These are phyloP conservation scores for Scheffersomyces illinoinensis DNA, from an alignment of 1,139 yeast genomes.

Conservation along the genomic window DNA sequence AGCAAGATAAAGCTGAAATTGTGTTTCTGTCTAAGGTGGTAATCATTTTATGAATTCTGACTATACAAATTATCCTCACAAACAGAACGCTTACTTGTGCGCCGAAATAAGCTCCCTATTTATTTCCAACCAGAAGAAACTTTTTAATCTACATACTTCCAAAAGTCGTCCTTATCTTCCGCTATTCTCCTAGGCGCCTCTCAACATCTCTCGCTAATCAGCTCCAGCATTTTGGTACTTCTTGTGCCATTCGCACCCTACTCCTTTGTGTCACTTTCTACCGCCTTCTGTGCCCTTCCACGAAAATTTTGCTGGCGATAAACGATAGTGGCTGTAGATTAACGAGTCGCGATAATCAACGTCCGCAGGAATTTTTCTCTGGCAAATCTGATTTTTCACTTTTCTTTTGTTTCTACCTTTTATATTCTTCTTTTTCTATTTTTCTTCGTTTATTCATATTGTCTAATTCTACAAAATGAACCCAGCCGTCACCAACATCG, in stretches of 20 bases:
- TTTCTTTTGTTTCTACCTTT: background rate
- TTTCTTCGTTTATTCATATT: background rate
- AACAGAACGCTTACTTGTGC: too few species aligned
- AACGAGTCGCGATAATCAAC: background rate
- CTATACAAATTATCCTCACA: too few species aligned
- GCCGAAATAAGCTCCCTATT: too few species aligned
- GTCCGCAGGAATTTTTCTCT: background rate
- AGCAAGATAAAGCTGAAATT: too few species aligned
- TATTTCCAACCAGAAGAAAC: too few species aligned
- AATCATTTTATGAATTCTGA: too few species aligned
- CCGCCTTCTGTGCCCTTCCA: background rate
- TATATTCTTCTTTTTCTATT: background rate
- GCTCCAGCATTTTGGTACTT: background rate
- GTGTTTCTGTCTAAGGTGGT: too few species aligned
- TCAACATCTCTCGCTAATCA: background rate
- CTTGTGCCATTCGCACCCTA: background rate
- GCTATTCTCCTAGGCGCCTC: too few species aligned
- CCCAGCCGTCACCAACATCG: conserved; percentile 85
- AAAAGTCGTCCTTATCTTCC: too few species aligned
- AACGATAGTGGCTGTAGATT: background rate
- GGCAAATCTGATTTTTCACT: background rate
- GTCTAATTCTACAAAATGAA: conserved; percentile 47
- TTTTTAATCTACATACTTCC: too few species aligned
- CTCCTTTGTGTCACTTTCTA: background rate
- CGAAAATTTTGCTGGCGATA: background rate